phyloP scores from a whole-genome alignment of 2,329 filamentous ascomycete species.

The Ceratocystiopsis brevicomis region DNA sequence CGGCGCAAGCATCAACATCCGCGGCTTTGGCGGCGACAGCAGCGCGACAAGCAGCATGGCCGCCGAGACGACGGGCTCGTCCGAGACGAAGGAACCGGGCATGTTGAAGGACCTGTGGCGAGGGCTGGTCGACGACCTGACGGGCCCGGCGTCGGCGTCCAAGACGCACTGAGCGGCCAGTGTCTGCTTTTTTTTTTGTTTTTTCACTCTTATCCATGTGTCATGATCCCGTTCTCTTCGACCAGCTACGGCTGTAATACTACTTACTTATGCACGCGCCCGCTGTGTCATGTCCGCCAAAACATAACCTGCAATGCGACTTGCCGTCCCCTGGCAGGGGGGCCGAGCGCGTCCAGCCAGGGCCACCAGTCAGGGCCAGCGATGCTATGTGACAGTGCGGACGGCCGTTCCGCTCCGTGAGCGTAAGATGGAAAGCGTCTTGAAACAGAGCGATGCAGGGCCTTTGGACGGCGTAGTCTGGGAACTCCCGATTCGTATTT shows the following conservation, averaged over 20 bases:
- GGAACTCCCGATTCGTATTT: not conserved
- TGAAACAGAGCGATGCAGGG: too few relatives aligned
- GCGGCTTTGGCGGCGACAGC: too few relatives aligned
- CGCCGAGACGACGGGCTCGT: slow-evolving; percentile 4
- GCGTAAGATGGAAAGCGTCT: too few relatives aligned
- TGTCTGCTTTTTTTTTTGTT: not conserved
- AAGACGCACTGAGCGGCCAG: slow-evolving; percentile 3
- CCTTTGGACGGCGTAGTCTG: too few relatives aligned
- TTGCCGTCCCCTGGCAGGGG: too few relatives aligned
- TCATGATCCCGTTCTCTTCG: too few relatives aligned
- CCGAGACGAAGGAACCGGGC: slow-evolving; percentile 11
- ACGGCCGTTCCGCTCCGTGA: too few relatives aligned
- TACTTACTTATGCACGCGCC: too few relatives aligned
- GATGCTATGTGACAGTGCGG: not conserved
- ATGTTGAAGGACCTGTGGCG: slow-evolving; percentile 38
- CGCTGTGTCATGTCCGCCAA: too few relatives aligned
- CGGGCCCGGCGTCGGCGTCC: not conserved
- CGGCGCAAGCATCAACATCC: not conserved
- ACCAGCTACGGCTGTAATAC: too few relatives aligned
- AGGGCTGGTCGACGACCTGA: slow-evolving; percentile 21
- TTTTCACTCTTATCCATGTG: not conserved
- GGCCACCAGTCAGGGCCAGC: not conserved
- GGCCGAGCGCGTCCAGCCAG: too few relatives aligned
- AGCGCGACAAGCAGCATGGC: not conserved
- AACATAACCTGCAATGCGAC: too few relatives aligned